Evolutionary conservation across 371 early-diverging fungal species (phyloP), one percentile per base, ranked within the genome.

Genomic region (Hamiltosporidium tvaerminnensis): DNA sequence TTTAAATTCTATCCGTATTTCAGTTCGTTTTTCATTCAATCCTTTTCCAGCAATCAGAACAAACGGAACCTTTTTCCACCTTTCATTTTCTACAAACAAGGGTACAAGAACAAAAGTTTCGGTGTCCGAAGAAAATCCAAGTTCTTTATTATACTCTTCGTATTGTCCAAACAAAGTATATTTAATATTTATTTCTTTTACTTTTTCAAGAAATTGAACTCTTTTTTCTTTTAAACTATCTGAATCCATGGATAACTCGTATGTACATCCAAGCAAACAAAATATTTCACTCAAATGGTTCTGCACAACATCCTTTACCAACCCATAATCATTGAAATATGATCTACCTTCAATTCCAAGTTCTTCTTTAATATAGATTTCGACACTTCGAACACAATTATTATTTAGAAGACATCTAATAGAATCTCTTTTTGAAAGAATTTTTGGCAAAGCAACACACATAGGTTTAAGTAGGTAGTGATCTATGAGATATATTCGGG

Each of bases 401-500:
- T 53, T 56, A 34, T 62, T 68, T 31, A 52, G 33, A 31, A 70
- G 31, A 32, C 68, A 30, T 23, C 23, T 23, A 23, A 23, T 23
- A 16, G 56, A 39, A 7, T 53, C 34, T 30, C 57, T 63, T 39
- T 33, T 54, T 0, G 3, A 32, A 14, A 61, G 36, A 34, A 78
- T 48, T n/a, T 59, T 34, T 30, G 70, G 73, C 10, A 70, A 49
- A 37, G 63, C 59, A 2, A 76, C 56, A 1, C 63, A 38, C n/a
- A 74, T 30, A 35, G 69, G 72, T 48, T 79, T 79, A 36, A 70
- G 62, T 5, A 79, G 59, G 64, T 76, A 79, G 63, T 79, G 79
- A 48, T 79, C 79, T 10, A 79, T 70, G 67, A 74, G 75, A 33
- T 53, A 50, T 9, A 70, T 35, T 44, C 44, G 7, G 44, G 9